Percentiles rank a stretch among this genome's conserved stretches.
Conservation (phyloP, 352 stramenopile genomes). For the Phytopythium delawarense region DNA sequence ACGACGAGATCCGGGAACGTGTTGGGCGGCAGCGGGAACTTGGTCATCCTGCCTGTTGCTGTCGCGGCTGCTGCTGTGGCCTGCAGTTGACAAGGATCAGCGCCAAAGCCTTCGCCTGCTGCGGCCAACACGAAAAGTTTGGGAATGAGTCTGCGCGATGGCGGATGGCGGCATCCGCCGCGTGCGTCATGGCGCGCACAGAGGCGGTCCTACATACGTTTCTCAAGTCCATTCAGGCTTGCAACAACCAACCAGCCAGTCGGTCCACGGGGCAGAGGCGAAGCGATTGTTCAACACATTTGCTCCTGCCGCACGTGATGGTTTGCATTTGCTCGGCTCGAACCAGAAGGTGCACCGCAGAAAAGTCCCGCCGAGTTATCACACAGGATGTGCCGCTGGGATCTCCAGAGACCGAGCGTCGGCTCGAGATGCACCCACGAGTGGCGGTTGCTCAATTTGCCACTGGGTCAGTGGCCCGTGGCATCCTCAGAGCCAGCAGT, state of each 20-base stretch:
- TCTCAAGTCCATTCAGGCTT: neutral
- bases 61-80: too few relatives aligned
- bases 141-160: neutral
- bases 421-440: too few relatives aligned
- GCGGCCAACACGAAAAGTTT: neutral
- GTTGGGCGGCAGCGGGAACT: conserved; percentile 19
- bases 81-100: too few relatives aligned
- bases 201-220: neutral
- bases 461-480: too few relatives aligned
- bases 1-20: conserved; percentile 32
- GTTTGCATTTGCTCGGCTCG: too few relatives aligned
- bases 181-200: neutral
- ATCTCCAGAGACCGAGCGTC: too few relatives aligned
- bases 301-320: too few relatives aligned
- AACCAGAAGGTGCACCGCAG: neutral
- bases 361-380: neutral
- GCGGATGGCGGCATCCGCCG: too few relatives aligned
- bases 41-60: conserved; percentile 7
- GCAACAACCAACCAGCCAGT: neutral
- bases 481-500: too few relatives aligned
- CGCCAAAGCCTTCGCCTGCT: neutral
- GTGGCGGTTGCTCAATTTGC: too few relatives aligned
- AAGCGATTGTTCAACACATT: too few relatives aligned
- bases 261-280: too few relatives aligned
- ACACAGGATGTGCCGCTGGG: neutral